A percentile compares a stretch with the other conserved stretches of the same genome.
Evolutionary conservation across 1,139 yeast genomes (phyloP).

Genomic region (Scheffersomyces parashehatae): DNA sequence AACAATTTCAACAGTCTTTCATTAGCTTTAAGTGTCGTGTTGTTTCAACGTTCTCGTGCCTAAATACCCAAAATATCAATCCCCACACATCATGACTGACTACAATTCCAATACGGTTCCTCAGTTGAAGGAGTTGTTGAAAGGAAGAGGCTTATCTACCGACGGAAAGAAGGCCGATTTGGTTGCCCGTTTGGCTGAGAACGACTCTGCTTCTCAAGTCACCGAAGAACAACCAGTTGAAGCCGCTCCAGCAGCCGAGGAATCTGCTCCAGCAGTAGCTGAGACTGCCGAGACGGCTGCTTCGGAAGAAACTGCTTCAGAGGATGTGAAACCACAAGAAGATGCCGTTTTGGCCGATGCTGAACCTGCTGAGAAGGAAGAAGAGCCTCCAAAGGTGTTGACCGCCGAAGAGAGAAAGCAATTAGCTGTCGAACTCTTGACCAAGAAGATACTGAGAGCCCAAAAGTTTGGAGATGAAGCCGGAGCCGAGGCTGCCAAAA

Average conservation of each 20-base stretch:
- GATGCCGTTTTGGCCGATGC: conserved; percentile 12
- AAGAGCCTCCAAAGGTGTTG: conserved; percentile 39
- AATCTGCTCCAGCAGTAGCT: conserved; percentile 9
- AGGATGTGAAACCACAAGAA: conserved; percentile 10
- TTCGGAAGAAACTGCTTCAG: conserved; percentile 11
- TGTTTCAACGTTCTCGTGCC: too few species aligned
- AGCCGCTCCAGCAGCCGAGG: conserved; percentile 7
- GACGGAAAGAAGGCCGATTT: conserved; percentile 87
- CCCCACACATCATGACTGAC: conserved; percentile 46
- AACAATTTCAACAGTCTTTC: too few species aligned
- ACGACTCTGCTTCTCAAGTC: conserved; percentile 9
- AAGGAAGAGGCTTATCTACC: conserved; percentile 63
- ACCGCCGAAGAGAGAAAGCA: conserved; percentile 71
- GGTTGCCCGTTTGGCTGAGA: conserved; percentile 62
- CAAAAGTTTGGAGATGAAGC: conserved; percentile 73
- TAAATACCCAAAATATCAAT: not conserved
- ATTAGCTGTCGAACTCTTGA: conserved; percentile 66
- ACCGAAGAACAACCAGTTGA: conserved; percentile 20
- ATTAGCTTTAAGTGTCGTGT: too few species aligned
- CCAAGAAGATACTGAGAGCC: conserved; percentile 69
- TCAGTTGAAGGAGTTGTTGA: conserved; percentile 78
- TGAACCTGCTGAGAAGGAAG: conserved; percentile 19
- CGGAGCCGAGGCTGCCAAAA: conserved; percentile 52
- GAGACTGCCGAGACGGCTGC: conserved; percentile 13
- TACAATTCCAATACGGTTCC: conserved; percentile 73